Evolutionary conservation across 2,329 filamentous ascomycete genomes (phyloP).

Genomic region (Xylaria sp.): DNA sequence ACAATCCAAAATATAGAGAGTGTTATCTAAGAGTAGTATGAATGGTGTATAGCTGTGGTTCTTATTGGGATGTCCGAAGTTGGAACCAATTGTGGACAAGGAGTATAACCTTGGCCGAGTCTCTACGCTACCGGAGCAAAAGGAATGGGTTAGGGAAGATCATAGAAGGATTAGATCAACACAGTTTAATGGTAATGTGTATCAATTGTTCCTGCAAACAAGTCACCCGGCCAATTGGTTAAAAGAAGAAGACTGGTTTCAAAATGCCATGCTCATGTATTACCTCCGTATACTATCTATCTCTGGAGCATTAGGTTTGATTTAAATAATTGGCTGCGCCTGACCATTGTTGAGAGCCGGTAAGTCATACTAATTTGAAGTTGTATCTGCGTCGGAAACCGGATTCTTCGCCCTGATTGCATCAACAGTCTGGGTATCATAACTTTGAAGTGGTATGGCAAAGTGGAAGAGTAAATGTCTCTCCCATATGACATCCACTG

Average conservation of each 20-base stretch:
- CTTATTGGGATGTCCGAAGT: too few species aligned
- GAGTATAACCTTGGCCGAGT: not conserved
- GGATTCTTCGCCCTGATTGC: not conserved
- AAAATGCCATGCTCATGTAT: not conserved
- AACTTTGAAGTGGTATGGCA: constrained; percentile 26
- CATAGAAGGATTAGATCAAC: not conserved
- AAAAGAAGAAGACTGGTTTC: not conserved
- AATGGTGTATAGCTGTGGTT: too few species aligned
- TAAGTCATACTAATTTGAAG: constrained; percentile 6
- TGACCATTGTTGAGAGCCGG: not conserved
- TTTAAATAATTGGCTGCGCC: not conserved
- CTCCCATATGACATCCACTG: not conserved
- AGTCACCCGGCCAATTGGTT: not conserved
- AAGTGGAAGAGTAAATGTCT: constrained; percentile 22
- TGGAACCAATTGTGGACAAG: not conserved
- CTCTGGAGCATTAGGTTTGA: constrained; percentile 7
- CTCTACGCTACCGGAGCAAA: too few species aligned
- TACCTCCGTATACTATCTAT: not conserved
- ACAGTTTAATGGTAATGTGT: not conserved
- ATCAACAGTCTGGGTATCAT: constrained; percentile 41
- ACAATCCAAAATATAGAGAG: too few species aligned
- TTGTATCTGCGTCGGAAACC: constrained; percentile 2
- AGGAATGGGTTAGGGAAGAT: not conserved
- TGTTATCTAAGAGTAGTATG: too few species aligned
- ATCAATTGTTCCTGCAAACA: not conserved